phyloP scores from a whole-genome alignment of 768 basidiomycete genomes.

The Mycena indigotica region DNA sequence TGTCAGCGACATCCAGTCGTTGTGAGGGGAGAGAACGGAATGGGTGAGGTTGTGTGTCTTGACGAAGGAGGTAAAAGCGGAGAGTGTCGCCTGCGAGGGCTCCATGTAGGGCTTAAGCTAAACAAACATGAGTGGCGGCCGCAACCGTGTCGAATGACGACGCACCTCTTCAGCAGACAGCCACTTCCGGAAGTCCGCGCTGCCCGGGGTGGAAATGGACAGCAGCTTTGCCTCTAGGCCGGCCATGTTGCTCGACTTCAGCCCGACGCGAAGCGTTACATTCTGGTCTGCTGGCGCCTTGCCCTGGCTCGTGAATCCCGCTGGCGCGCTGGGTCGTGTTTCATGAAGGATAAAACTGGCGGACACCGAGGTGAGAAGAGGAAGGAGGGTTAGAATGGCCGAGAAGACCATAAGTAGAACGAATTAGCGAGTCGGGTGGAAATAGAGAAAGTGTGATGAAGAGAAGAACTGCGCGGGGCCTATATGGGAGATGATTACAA shows the following conservation, averaged over 20 bases:
- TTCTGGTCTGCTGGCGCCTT: background rate
- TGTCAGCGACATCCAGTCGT: conserved; percentile 27
- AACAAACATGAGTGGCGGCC: background rate
- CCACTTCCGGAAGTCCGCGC: background rate
- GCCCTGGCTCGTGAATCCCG: background rate
- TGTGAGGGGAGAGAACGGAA: conserved; percentile 17
- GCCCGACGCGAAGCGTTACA: background rate
- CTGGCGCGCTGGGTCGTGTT: background rate
- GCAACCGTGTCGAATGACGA: background rate
- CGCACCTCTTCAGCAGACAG: background rate
- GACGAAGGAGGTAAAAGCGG: conserved; percentile 26
- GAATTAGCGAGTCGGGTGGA: background rate
- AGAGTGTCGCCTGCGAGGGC: conserved; percentile 17
- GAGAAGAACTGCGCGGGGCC: too few relatives aligned
- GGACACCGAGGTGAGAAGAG: background rate
- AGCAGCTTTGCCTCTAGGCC: background rate
- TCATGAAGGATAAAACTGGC: background rate
- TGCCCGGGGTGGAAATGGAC: background rate
- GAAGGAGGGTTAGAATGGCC: background rate
- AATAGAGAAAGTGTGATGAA: background rate
- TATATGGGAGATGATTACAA: too few relatives aligned
- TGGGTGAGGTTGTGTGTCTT: conserved; percentile 20
- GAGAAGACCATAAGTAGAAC: background rate
- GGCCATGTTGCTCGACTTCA: background rate
- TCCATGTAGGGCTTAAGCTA: conserved; percentile 26